These are phyloP conservation scores for Eucalyptus sp. DNA, from an alignment of 345 rosid species.

Conservation along the genomic window DNA sequence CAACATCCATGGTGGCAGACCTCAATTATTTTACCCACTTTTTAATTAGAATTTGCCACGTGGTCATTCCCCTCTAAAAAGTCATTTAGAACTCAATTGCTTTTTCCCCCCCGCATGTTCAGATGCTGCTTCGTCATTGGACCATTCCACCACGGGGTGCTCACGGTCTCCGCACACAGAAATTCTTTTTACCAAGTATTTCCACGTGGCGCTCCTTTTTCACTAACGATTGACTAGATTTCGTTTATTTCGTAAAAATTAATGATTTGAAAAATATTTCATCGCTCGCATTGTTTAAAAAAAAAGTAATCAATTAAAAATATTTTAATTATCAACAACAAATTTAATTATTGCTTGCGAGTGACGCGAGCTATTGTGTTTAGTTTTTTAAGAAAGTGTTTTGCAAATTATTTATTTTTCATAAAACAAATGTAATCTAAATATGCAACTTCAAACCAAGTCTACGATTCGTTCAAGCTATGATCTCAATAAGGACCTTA, in stretches of 20 bases:
- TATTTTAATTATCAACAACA: neutral
- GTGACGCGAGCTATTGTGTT: neutral
- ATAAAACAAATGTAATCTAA: neutral
- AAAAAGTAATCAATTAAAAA: neutral
- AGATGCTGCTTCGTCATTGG: neutral
- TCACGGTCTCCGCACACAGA: neutral
- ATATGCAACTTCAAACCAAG: neutral
- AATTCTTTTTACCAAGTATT: neutral
- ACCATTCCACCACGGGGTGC: neutral
- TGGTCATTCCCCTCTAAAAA: neutral
- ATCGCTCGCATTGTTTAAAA: fast-evolving
- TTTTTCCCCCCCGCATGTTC: neutral
- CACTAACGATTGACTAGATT: neutral
- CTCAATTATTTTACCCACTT: neutral
- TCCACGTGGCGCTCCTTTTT: neutral
- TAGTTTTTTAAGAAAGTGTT: neutral
- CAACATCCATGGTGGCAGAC: neutral
- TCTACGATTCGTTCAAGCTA: neutral
- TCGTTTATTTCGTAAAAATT: too few species aligned
- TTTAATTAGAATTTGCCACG: neutral
- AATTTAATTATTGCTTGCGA: neutral
- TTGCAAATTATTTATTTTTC: neutral
- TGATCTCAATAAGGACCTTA: neutral
- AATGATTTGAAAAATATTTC: neutral
- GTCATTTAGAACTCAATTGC: neutral